These are phyloP conservation scores for Metarhizium anisopliae DNA, from an alignment of 2,329 filamentous ascomycete species.

Conservation along the genomic window DNA sequence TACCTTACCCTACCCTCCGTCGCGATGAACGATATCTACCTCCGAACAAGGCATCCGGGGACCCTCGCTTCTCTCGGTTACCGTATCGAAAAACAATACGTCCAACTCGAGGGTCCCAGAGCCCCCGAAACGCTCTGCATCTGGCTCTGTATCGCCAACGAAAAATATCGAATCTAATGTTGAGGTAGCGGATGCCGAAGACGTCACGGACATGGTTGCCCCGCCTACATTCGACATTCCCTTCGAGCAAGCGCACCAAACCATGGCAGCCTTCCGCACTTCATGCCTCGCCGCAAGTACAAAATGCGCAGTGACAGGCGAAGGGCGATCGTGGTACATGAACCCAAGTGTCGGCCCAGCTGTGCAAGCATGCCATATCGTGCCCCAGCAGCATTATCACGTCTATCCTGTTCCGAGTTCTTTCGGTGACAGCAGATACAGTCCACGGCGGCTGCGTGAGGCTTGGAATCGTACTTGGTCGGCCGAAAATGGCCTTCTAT, in stretches of 20 bases:
- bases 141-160: not conserved
- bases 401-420: not conserved
- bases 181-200: not conserved
- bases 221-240: not conserved
- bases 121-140: not conserved
- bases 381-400: slow-evolving; percentile 4
- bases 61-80: not conserved
- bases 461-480: slow-evolving; percentile 3
- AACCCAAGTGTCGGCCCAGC: not conserved
- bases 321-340: slow-evolving; percentile 3
- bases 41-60: not conserved
- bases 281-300: not conserved
- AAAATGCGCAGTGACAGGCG: slow-evolving; percentile 1
- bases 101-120: not conserved
- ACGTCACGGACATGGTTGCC: not conserved
- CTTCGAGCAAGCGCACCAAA: not conserved
- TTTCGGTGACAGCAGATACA: not conserved
- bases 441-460: not conserved
- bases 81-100: not conserved
- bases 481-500: not conserved
- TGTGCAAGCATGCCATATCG: slow-evolving; percentile 4
- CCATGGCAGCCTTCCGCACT: not conserved
- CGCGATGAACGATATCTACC: not conserved
- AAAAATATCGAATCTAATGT: not conserved
- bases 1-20: not conserved